phyloP scores from a whole-genome alignment of 129 eudicot species.

The Glebionis coronaria region DNA sequence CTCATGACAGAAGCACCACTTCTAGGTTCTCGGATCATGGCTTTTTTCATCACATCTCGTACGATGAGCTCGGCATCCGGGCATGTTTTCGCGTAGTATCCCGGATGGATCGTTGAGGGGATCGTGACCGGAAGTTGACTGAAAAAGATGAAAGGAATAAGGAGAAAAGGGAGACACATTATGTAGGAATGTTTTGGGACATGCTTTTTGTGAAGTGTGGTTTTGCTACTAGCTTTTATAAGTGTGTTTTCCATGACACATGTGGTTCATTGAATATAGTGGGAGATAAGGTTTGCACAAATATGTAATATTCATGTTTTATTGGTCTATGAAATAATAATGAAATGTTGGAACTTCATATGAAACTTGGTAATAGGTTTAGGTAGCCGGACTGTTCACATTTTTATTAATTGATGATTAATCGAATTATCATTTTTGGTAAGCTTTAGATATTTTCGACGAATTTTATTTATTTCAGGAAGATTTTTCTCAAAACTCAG shows the following conservation, averaged over 20 bases:
- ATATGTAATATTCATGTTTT: background rate
- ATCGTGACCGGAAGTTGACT: constrained; percentile 30
- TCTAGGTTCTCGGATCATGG: constrained; percentile 74
- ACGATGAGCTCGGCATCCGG: constrained; percentile 70
- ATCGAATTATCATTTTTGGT: too few relatives aligned
- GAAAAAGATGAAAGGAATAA: constrained; percentile 28
- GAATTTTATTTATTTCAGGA: too few relatives aligned
- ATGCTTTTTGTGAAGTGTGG: constrained; percentile 1
- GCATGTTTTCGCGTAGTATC: constrained; percentile 59
- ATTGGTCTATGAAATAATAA: too few relatives aligned
- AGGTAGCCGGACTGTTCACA: too few relatives aligned
- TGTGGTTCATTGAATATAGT: constrained; percentile 22
- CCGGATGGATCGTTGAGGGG: constrained; percentile 41
- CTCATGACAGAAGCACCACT: constrained; percentile 90
- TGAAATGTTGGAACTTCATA: too few relatives aligned
- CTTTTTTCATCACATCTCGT: constrained; percentile 44
- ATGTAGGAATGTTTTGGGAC: constrained; percentile 4
- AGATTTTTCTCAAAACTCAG: too few relatives aligned
- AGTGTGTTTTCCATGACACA: background rate
- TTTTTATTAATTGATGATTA: too few relatives aligned
- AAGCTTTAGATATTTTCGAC: too few relatives aligned
- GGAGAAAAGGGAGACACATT: constrained; percentile 22
- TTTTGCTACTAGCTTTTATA: constrained; percentile 15
- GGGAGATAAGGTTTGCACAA: constrained; percentile 31
- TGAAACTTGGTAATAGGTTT: too few relatives aligned